These are phyloP conservation scores for Annulohypoxylon nitens DNA, from an alignment of 495 filamentous ascomycete species.

Conservation along the genomic window DNA sequence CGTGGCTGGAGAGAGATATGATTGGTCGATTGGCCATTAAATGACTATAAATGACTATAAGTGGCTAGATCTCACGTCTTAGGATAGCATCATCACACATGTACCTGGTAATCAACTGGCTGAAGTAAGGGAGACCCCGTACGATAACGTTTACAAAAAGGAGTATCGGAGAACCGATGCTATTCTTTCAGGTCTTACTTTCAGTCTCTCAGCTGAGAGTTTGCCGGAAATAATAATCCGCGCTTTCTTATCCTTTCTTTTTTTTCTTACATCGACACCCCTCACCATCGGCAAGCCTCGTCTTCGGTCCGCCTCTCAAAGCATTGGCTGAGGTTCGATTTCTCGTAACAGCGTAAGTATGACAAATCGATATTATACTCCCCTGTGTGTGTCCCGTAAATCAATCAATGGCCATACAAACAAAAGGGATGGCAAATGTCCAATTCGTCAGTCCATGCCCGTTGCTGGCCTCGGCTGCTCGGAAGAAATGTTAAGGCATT, in stretches of 20 bases:
- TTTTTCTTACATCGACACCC: background rate
- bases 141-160: conserved; percentile 17
- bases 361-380: conserved; percentile 32
- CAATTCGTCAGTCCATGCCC: conserved; percentile 18
- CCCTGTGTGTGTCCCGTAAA: conserved; percentile 20
- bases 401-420: conserved; percentile 25
- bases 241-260: background rate
- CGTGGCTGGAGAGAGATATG: conserved; percentile 31
- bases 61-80: conserved; percentile 35
- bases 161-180: background rate
- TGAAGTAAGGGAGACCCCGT: conserved; percentile 11
- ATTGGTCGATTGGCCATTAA: conserved; percentile 21
- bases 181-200: conserved; percentile 9
- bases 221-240: conserved; percentile 25
- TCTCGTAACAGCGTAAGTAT: background rate
- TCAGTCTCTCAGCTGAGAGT: background rate
- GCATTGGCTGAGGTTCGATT: conserved; percentile 11
- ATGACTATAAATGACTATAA: background rate
- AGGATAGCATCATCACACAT: conserved; percentile 12
- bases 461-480: conserved; percentile 34
- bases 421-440: conserved; percentile 10
- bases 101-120: conserved; percentile 4
- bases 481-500: conserved; percentile 19
- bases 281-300: background rate
- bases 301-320: conserved; percentile 28